Evolutionary conservation across 2,329 filamentous ascomycete genomes (phyloP).

Genomic region (Venturia oleaginea): DNA sequence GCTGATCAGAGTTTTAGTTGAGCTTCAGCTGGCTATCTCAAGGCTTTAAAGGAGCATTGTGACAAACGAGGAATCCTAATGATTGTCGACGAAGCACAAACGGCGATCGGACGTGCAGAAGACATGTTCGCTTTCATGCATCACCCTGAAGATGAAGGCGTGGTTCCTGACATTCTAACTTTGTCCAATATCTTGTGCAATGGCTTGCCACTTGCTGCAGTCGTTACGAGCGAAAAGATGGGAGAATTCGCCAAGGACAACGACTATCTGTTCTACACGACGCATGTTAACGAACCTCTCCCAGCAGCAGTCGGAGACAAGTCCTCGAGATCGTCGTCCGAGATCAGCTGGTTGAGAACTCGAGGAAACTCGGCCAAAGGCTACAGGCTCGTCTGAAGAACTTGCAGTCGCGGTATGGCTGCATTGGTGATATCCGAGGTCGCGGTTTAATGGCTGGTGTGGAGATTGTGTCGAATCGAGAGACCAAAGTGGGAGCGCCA

Average conservation of each 20-base stretch:
- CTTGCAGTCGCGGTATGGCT: constrained; percentile 45
- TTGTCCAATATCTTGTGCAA: constrained; percentile 54
- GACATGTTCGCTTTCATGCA: constrained; percentile 22
- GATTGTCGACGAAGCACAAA: constrained; percentile 31
- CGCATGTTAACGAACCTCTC: constrained; percentile 54
- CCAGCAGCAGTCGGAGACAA: constrained; percentile 52
- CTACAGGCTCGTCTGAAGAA: constrained; percentile 40
- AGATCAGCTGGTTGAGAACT: constrained; percentile 42
- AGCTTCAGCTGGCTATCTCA: constrained; percentile 43
- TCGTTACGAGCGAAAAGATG: constrained; percentile 47
- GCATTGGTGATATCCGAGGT: constrained; percentile 53
- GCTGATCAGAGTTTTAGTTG: background rate
- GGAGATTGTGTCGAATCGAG: constrained; percentile 46
- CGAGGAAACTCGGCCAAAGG: constrained; percentile 35
- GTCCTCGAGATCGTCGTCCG: constrained; percentile 53
- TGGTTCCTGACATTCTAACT: constrained; percentile 46
- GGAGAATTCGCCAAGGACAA: constrained; percentile 39
- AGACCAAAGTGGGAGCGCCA: constrained; percentile 38
- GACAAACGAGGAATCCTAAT: constrained; percentile 26
- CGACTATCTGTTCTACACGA: constrained; percentile 50
- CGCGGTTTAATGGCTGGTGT: constrained; percentile 50
- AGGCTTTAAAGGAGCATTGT: constrained; percentile 40
- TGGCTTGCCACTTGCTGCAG: constrained; percentile 49
- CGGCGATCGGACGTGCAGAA: constrained; percentile 26
- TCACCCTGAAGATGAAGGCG: constrained; percentile 16